Evolutionary conservation across 2,329 filamentous ascomycete genomes (phyloP), one percentile per base, ranked within the genome.

Genomic region (Dryadomyces quercivorus): DNA sequence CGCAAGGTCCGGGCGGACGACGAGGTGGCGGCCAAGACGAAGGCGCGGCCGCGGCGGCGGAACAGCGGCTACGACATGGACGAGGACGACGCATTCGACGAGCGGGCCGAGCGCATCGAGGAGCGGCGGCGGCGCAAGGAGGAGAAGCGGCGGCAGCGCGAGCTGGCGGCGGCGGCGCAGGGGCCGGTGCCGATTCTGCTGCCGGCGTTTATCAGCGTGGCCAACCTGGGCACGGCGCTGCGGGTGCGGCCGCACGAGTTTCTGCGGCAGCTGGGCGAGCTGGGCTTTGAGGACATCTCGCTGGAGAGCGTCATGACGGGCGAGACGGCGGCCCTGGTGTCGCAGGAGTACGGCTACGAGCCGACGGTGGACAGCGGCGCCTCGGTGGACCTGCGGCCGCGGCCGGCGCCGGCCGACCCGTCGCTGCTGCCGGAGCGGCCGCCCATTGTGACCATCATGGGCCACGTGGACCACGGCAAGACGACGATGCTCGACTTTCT

Each of bases 391-490:
- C 70, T 98, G 43, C 78, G 77, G 58, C 77, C 86, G 22, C 80
- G 84, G 12, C 84, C 89, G 1, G 72, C 76, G 26, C 80, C 81
- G 9, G 82, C 83, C 62, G 88, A 92, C 66, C 77, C 74, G 50
- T 81, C 85, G 0, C 62, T 68, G 15, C 69, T 96, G 8, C 89
- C 90, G 2, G 69, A 74, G 38, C 81, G 94, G 16, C 92, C 93
- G 8, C 94, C 93, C 0, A 89, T 98, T 40, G 91, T 98, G 43
- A 97, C 94, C 0, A 98, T 98, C 64, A 98, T 98, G 94, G 93
- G 93, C 2, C 93, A 98, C 60, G 93, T 98, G 62, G 94, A 98
- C 66, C 93, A 98, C 67, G 93, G 93, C 53, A 98, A 98, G 73
- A 98, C 93, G 0, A 98, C 94, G 0, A 83, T 98, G 45, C 75